These are phyloP conservation scores for Phytophthora pinifolia DNA, from an alignment of 352 stramenopile species.

Conservation along the genomic window DNA sequence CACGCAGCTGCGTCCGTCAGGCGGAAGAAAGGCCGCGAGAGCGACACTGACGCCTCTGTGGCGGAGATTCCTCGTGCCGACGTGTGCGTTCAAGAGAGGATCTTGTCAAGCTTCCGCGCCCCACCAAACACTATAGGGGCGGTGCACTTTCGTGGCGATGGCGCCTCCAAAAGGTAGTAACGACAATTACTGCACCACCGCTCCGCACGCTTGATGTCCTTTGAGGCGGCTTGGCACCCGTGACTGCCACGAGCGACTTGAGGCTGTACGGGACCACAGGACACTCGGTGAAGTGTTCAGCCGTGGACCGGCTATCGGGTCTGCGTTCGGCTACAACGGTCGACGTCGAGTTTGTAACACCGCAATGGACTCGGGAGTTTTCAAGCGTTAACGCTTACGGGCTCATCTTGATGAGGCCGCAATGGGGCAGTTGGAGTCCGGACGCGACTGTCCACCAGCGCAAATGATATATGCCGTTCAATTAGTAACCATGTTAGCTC, in stretches of 20 bases:
- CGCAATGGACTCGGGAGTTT: constrained; percentile 3
- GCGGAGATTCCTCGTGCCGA: constrained; percentile 5
- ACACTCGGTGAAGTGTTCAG: constrained; percentile 20
- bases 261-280: constrained; percentile 10
- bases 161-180: constrained; percentile 23
- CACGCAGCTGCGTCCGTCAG: constrained; percentile 18
- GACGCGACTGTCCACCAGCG: constrained; percentile 6
- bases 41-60: constrained; percentile 23
- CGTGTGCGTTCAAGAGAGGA: neutral
- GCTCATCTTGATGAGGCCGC: constrained; percentile 17
- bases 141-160: constrained; percentile 29
- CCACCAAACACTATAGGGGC: constrained; percentile 18
- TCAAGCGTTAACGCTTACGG: neutral
- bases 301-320: constrained; percentile 10
- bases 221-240: constrained; percentile 8
- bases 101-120: constrained; percentile 6
- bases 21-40: constrained; percentile 18
- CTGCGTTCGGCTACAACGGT: constrained; percentile 10
- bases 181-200: constrained; percentile 28
- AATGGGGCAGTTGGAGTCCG: constrained; percentile 8
- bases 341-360: constrained; percentile 5
- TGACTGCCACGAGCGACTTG: constrained; percentile 25
- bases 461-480: constrained; percentile 22
- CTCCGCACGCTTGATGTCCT: constrained; percentile 28
- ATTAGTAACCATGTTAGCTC: constrained; percentile 24